Base-by-base conservation (phyloP, 2,329 filamentous ascomycete species). In the Seiridium unicorne region DNA sequence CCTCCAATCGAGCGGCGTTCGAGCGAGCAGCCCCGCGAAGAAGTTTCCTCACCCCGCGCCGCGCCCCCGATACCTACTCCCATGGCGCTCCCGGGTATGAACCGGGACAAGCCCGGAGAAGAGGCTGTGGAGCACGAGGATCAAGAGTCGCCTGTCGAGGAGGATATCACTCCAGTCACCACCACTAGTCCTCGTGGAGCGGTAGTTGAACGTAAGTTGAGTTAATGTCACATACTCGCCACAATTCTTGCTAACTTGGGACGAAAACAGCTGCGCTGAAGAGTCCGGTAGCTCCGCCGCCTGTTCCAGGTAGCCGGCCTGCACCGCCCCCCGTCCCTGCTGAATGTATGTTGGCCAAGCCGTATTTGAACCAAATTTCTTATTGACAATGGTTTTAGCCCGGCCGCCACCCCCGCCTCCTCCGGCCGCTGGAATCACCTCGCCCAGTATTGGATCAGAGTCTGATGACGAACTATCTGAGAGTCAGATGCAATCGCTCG, bases 401-500 rank as follows among this genome's bases (percentile, higher is more conserved):
- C 89, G 89, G 11, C 61, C 61, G 44, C 18, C 34, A 51, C 79
- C 81, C 1, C 85, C 84, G 54, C 79, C 79, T 40, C 79, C 79
- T 46, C 80, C 84, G 55, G 77, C 84, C 56, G 77, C 84, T 42
- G 78, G 79, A 48, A 71, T 84, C 13, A 80, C 83, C 53, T 91
- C 91, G 46, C 88, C 87, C 51, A 92, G 88, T 60, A 84, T 89
- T 62, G 93, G 92, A 36, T 96, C 92, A 1, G 91, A 90, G 72
- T 95, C 93, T 48, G 93, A 96, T 67, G 93, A 97, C 72, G 94
- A 97, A 73, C 78, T 93, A 68, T 92, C 90, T 8, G 79, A 80
- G 57, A 74, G 75, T 69, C 70, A 82, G 68, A 73, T 75, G 65
- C 75, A 79, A 55, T 74, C 81, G 69, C 57, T 81, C 26, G 76